Evolutionary conservation across 192 early-diverging fungal genomes (phyloP).

Genomic region (Linnemannia schmuckeri): DNA sequence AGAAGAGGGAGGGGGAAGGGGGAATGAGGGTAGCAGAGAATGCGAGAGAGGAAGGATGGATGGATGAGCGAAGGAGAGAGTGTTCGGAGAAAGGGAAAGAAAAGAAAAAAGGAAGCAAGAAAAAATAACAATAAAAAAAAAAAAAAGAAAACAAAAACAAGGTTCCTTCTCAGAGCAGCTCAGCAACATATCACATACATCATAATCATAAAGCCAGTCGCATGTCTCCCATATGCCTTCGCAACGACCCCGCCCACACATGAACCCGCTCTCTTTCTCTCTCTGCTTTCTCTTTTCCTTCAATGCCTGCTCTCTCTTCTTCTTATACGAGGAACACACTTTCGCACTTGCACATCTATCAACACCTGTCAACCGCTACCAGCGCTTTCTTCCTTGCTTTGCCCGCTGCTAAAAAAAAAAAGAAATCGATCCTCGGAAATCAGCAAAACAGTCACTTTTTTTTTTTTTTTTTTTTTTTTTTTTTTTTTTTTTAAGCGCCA

Average conservation of each 20-base stretch:
- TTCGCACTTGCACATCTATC: too few relatives aligned
- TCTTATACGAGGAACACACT: too few relatives aligned
- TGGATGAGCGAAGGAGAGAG: not conserved
- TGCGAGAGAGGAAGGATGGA: not conserved
- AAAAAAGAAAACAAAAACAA: not conserved
- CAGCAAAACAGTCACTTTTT: not conserved
- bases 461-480: not conserved
- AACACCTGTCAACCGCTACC: too few relatives aligned
- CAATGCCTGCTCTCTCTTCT: too few relatives aligned
- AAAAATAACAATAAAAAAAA: constrained; percentile 1
- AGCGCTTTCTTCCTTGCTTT: too few relatives aligned
- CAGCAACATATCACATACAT: not conserved
- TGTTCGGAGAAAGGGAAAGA: not conserved
- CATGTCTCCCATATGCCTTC: too few relatives aligned
- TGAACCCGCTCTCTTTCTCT: too few relatives aligned
- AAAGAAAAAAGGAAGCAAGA: not conserved
- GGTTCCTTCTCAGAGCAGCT: constrained; percentile 2
- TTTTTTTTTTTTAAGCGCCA: not conserved
- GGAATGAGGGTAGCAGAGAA: not conserved
- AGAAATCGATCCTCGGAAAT: not conserved
- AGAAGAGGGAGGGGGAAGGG: not conserved
- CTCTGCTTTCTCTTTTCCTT: too few relatives aligned
- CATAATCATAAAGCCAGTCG: too few relatives aligned
- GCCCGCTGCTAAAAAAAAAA: not conserved
- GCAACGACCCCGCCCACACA: too few relatives aligned